phyloP scores from a whole-genome alignment of 495 filamentous ascomycete species.

The Penicillium pancosmium region DNA sequence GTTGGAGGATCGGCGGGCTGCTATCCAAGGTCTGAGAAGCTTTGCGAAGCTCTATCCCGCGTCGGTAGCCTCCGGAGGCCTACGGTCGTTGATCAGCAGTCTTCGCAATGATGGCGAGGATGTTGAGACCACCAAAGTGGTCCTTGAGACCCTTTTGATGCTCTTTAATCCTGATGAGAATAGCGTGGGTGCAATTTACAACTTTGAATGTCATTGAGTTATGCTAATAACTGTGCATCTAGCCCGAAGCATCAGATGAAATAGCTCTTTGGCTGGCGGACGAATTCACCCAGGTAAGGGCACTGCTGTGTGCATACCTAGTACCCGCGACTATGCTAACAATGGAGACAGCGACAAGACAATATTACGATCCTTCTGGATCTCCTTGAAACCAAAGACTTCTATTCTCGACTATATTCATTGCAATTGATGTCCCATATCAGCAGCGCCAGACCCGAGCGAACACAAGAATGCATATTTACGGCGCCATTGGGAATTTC shows the following conservation, averaged over 20 bases:
- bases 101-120: conserved; percentile 88
- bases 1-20: conserved; percentile 89
- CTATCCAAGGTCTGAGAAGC: conserved; percentile 89
- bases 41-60: conserved; percentile 96
- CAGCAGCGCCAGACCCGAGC: conserved; percentile 79
- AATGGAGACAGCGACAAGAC: conserved; percentile 73
- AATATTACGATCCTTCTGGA: conserved; percentile 92
- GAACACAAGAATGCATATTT: conserved; percentile 95
- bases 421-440: conserved; percentile 89
- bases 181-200: conserved; percentile 54
- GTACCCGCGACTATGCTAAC: conserved; percentile 39
- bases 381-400: conserved; percentile 83
- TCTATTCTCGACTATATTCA: conserved; percentile 92
- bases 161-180: conserved; percentile 77
- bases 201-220: not conserved
- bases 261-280: conserved; percentile 96
- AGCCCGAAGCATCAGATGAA: conserved; percentile 95
- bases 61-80: conserved; percentile 88
- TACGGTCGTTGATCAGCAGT: conserved; percentile 83
- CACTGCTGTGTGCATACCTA: not conserved
- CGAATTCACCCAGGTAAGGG: conserved; percentile 88
- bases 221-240: conserved; percentile 28
- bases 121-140: conserved; percentile 93
- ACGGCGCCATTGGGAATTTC: conserved; percentile 86
- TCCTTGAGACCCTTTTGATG: conserved; percentile 92